Percentiles rank a stretch among this genome's conserved stretches.
Conservation (phyloP, 257 asterid genomes). For the Paraleonurus japonicus region DNA sequence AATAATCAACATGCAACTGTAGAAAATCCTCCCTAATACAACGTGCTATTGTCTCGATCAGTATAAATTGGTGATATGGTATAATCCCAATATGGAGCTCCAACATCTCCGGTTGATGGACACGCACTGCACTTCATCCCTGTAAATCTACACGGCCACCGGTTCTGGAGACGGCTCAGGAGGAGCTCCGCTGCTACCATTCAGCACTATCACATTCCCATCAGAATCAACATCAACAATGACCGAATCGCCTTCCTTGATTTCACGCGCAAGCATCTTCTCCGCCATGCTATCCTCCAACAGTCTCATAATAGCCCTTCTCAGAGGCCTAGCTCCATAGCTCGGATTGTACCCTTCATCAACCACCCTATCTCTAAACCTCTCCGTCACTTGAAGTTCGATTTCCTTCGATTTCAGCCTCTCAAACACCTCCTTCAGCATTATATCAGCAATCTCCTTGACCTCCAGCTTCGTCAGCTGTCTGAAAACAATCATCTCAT, state of each 20-base stretch:
- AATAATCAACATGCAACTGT: constrained; percentile 5
- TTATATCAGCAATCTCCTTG: constrained; percentile 73
- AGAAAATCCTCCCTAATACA: constrained; percentile 1
- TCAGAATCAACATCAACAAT: constrained; percentile 61
- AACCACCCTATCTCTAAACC: constrained; percentile 66
- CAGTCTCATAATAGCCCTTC: constrained; percentile 79
- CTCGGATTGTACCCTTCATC: constrained; percentile 69
- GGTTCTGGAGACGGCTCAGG: constrained; percentile 54
- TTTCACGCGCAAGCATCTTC: constrained; percentile 60
- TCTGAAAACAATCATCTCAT: constrained; percentile 75
- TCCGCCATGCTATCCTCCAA: constrained; percentile 88
- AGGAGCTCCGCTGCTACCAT: constrained; percentile 56
- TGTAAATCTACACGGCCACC: constrained; percentile 35
- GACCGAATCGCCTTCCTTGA: constrained; percentile 71
- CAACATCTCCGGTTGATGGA: background rate
- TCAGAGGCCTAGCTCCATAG: constrained; percentile 82
- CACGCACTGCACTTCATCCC: background rate
- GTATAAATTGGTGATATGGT: background rate
- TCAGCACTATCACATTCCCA: constrained; percentile 62
- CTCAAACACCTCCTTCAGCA: constrained; percentile 66
- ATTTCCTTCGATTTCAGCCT: constrained; percentile 58
- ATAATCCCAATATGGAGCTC: background rate
- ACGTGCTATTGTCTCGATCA: background rate
- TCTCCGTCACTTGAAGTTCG: constrained; percentile 59
- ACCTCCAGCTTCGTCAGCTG: constrained; percentile 70